phyloP scores from a whole-genome alignment of 176 grass and related monocot species.

The Otatea glauca region DNA sequence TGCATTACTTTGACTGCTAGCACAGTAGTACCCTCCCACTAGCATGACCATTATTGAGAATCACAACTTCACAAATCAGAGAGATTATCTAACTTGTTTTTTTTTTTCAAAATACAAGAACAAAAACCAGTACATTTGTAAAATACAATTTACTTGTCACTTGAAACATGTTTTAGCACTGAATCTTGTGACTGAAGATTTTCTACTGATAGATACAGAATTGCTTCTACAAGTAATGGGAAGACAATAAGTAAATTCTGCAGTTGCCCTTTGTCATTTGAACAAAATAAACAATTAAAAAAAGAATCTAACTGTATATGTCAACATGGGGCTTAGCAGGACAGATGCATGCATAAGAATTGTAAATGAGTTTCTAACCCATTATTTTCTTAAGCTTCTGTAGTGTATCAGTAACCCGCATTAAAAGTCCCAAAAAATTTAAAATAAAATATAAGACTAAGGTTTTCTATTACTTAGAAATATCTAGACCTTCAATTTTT shows the following conservation, averaged over 20 bases:
- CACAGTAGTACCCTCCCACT: background rate
- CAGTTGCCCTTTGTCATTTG: background rate
- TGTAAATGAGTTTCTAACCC: background rate
- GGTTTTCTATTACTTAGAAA: background rate
- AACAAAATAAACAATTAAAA: background rate
- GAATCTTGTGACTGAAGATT: background rate
- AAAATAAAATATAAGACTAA: background rate
- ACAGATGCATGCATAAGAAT: background rate
- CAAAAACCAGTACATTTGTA: background rate
- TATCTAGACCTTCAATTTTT: background rate
- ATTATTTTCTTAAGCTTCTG: background rate
- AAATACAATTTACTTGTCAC: background rate
- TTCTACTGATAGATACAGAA: conserved; percentile 10
- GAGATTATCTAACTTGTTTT: background rate
- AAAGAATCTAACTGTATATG: background rate
- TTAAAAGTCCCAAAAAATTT: background rate
- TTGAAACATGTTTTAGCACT: conserved; percentile 6
- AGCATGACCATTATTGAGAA: background rate
- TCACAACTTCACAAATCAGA: background rate
- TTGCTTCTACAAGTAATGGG: background rate
- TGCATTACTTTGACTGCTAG: conserved; percentile 13
- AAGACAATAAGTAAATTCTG: conserved; percentile 4
- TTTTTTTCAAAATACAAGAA: background rate
- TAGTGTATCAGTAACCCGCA: background rate
- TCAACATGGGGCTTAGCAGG: background rate